Conservation (phyloP, 176 grass and related monocot genomes). For the Raddia guianensis region DNA sequence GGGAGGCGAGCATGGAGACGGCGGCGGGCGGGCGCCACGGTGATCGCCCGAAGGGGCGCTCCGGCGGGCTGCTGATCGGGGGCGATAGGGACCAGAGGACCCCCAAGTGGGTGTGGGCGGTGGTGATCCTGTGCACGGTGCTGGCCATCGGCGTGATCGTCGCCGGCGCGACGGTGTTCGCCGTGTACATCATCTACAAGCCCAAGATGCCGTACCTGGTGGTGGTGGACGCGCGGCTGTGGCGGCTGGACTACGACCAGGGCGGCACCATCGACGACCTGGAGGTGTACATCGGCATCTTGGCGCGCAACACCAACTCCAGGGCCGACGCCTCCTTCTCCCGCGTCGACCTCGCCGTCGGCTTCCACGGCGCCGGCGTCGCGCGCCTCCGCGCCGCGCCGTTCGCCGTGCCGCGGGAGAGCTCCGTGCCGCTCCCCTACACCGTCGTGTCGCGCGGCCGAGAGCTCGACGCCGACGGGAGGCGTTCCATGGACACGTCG, state of each 20-base stretch:
- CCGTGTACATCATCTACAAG: slow-evolving; percentile 77
- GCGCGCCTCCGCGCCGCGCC: slow-evolving; percentile 42
- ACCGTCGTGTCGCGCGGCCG: slow-evolving; percentile 6
- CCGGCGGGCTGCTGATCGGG: neutral
- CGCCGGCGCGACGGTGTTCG: slow-evolving; percentile 60
- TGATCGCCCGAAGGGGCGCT: no score
- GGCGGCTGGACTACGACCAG: slow-evolving; percentile 45
- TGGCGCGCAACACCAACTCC: slow-evolving; percentile 73
- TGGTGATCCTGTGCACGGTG: slow-evolving; percentile 57
- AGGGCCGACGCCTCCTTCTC: slow-evolving; percentile 67
- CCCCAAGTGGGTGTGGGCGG: slow-evolving; percentile 35
- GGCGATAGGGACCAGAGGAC: neutral
- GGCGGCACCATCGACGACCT: slow-evolving; percentile 50
- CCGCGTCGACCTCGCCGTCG: slow-evolving; percentile 50
- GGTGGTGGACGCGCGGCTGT: slow-evolving; percentile 54
- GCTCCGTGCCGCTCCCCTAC: slow-evolving; percentile 53
- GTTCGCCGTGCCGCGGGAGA: slow-evolving; percentile 62
- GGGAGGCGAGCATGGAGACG: no score
- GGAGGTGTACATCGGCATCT: slow-evolving; percentile 35
- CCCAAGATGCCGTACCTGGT: slow-evolving; percentile 72
- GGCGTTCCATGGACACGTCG: slow-evolving; percentile 51
- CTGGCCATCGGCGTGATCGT: slow-evolving; percentile 61
- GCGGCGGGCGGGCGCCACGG: no score
- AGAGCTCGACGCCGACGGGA: slow-evolving; percentile 41
- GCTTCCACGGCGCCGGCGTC: slow-evolving; percentile 62